Evolutionary conservation across 2,329 filamentous ascomycete species (phyloP).

Genomic region (Paecilomyces dactylethromorphus): DNA sequence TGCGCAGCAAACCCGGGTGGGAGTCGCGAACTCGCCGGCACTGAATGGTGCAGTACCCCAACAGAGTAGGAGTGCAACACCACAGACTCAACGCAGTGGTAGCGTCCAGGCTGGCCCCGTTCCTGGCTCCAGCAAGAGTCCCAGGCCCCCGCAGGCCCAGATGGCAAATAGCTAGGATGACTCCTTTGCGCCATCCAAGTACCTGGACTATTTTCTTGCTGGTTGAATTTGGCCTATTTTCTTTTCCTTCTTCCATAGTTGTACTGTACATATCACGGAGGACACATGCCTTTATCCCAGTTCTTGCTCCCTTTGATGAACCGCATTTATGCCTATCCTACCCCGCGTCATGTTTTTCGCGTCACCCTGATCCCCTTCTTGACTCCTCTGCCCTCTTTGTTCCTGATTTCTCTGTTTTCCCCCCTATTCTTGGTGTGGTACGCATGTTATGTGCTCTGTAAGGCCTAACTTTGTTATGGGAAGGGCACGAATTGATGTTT

Average conservation of each 20-base stretch:
- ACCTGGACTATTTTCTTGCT: background rate
- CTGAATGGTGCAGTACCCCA: conserved; percentile 35
- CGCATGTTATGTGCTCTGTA: background rate
- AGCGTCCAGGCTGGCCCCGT: conserved; percentile 34
- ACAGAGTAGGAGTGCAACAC: conserved; percentile 39
- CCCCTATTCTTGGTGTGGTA: background rate
- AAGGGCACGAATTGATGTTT: background rate
- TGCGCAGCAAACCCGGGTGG: conserved; percentile 34
- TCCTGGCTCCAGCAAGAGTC: conserved; percentile 34
- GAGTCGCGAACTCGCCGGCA: conserved; percentile 35
- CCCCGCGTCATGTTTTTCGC: background rate
- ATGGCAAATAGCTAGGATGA: conserved; percentile 27
- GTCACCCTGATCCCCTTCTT: background rate
- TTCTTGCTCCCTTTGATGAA: background rate
- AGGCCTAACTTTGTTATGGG: background rate
- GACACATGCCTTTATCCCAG: background rate
- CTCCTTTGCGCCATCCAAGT: background rate
- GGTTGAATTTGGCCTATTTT: background rate
- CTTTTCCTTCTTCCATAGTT: background rate
- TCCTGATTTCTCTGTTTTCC: background rate
- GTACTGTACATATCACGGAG: background rate
- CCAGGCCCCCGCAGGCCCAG: conserved; percentile 35
- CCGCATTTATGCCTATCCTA: background rate
- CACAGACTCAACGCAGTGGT: conserved; percentile 39
- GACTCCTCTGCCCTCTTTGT: background rate